A percentile compares a stretch with the other conserved stretches of the same genome.
phyloP scores from a whole-genome alignment of 345 rosid genomes.

The Passiflora organensis region DNA sequence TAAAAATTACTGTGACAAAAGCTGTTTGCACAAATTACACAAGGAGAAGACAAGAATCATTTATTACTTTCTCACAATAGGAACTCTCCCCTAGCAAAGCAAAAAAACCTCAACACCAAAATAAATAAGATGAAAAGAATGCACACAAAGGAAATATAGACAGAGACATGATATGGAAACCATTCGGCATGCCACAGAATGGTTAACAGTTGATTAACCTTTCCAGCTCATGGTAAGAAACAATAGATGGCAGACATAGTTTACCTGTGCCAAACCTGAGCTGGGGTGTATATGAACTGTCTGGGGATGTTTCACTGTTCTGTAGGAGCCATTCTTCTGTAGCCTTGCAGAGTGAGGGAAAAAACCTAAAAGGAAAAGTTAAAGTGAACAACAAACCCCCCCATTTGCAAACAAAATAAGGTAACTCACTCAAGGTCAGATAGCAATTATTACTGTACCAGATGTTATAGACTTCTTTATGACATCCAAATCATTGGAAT shows the following conservation, averaged over 20 bases:
- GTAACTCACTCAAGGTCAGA: background rate
- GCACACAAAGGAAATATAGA: no score
- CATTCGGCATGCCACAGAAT: no score
- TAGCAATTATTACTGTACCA: slow-evolving; percentile 35
- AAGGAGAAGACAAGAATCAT: no score
- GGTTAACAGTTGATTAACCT: background rate
- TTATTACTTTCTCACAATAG: no score
- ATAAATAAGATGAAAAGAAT: no score
- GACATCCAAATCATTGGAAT: slow-evolving; percentile 56
- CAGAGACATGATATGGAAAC: no score
- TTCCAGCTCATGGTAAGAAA: background rate
- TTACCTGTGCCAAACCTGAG: slow-evolving; percentile 87
- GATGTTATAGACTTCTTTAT: slow-evolving; percentile 80
- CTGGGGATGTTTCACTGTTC: slow-evolving; percentile 88
- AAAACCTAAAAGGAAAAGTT: slow-evolving; percentile 47
- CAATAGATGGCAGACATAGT: background rate
- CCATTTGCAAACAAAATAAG: background rate
- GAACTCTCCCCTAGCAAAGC: no score
- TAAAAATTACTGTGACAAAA: no score
- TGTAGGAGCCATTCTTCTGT: slow-evolving; percentile 87
- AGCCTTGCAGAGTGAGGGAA: slow-evolving; percentile 84
- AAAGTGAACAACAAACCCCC: slow-evolving; percentile 9
- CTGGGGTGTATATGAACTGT: slow-evolving; percentile 92
- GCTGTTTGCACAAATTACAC: no score
- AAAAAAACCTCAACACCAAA: no score